Conservation (phyloP, 306 rosid species). For the Prinsepia uniflora region DNA sequence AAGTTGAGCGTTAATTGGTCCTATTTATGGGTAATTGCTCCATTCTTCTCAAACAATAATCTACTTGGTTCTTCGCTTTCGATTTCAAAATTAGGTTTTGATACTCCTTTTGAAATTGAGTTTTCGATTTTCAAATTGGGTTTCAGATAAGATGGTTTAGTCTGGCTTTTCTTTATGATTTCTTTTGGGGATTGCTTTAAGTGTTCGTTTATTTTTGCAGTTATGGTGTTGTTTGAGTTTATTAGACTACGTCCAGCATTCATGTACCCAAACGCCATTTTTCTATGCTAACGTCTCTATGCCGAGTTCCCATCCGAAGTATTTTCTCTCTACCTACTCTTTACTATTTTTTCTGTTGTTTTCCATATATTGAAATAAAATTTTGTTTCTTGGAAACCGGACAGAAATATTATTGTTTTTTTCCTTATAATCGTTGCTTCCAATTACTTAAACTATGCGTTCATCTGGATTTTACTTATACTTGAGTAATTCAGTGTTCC, state of each 20-base stretch:
- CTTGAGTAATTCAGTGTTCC: slow-evolving; percentile 2
- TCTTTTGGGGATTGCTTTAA: too few species aligned
- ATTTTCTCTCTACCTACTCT: slow-evolving; percentile 6
- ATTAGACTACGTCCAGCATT: slow-evolving; percentile 74
- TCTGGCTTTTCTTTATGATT: too few species aligned
- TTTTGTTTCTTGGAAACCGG: not conserved
- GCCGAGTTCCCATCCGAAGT: slow-evolving; percentile 83
- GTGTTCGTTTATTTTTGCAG: too few species aligned
- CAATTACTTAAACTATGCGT: not conserved
- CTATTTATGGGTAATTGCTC: too few species aligned
- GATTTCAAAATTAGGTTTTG: too few species aligned
- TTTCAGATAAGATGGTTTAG: too few species aligned
- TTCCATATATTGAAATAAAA: not conserved
- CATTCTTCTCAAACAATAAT: too few species aligned
- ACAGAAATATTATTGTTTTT: not conserved
- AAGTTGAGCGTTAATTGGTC: too few species aligned
- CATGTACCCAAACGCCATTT: slow-evolving; percentile 77
- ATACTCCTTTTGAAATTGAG: too few species aligned
- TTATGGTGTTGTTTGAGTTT: too few species aligned
- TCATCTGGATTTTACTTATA: not conserved
- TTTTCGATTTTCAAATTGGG: too few species aligned
- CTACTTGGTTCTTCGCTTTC: too few species aligned
- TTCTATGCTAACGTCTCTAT: slow-evolving; percentile 86
- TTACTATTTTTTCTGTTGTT: not conserved
- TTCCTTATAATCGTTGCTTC: slow-evolving; percentile 30